These are phyloP conservation scores for Bruguiera parviflora DNA, from an alignment of 345 rosid species.

Conservation along the genomic window DNA sequence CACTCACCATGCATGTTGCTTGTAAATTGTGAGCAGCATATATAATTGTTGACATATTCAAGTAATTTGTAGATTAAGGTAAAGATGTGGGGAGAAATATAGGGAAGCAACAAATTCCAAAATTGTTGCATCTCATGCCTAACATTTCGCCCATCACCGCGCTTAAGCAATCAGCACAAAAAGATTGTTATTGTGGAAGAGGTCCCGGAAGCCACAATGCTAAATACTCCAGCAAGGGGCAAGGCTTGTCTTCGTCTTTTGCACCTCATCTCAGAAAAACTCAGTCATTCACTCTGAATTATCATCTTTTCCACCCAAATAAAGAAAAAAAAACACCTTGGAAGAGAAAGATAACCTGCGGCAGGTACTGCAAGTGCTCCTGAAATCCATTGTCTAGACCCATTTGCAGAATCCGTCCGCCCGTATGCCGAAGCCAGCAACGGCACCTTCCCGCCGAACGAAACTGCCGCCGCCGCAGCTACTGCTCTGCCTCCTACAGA, in stretches of 20 bases:
- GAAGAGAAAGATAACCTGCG: conserved; percentile 54
- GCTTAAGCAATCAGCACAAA: conserved; percentile 11
- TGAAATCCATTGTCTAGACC: conserved; percentile 65
- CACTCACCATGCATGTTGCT: too few relatives aligned
- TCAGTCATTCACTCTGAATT: not conserved
- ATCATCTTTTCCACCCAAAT: too few relatives aligned
- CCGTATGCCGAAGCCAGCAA: conserved; percentile 46
- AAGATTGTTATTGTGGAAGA: conserved; percentile 23
- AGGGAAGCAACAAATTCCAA: conserved; percentile 14
- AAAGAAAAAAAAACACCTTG: not conserved
- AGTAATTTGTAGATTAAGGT: too few relatives aligned
- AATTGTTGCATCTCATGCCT: conserved; percentile 1
- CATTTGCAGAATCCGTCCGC: conserved; percentile 43
- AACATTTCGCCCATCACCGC: conserved; percentile 15
- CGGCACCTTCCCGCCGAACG: conserved; percentile 51
- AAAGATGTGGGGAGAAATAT: conserved; percentile 10
- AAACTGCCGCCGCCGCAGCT: conserved; percentile 66
- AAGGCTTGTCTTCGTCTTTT: conserved; percentile 33
- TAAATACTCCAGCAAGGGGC: conserved; percentile 26
- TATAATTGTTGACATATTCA: too few relatives aligned
- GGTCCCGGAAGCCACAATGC: conserved; percentile 32
- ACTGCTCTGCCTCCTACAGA: conserved; percentile 62
- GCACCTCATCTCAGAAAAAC: not conserved
- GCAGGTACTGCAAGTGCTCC: conserved; percentile 78
- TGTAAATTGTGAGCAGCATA: too few relatives aligned